Base-by-base conservation (phyloP, 2,329 filamentous ascomycete species). In the Aspergillus eucalypticola region DNA sequence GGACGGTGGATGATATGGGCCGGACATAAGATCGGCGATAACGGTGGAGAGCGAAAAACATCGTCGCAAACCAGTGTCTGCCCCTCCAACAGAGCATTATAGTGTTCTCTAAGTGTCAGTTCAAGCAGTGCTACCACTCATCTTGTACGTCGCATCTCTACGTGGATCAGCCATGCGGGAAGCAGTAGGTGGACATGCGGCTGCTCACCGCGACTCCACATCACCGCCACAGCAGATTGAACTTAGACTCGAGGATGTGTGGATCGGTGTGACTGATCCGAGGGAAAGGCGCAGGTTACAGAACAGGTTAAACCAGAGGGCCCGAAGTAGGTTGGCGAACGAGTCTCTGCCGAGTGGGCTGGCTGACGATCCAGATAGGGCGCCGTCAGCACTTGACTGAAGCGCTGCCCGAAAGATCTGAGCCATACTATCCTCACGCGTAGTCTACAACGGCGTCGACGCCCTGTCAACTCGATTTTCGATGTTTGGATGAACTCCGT, bases 241-340 rank as follows among this genome's bases (percentile, higher is more conserved):
- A 11, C 7, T 50, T 27, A 8, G 5, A 8, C 25, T 50, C n/a
- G 27, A 19, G 25, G 46, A 50, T 15, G 27, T 32, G 27, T 60
- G 56, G 39, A 50, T 51, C 11, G 59, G 59, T 8, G 56, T 56
- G 11, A 17, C 50, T 2, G 66, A 68, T 46, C 59, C 65, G 21
- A 53, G 52, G 49, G 44, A 56, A 8, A 39, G 66, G 27, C 61
- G 64, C 41, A 63, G 51, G 53, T 21, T 65, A 8, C 66, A 69
- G 56, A 69, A 68, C 21, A 58, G 66, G 29, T 46, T 69, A 8
- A 64, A 67, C 19, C 67, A 69, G 49, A 56, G 67, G 25, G 66
- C 67, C 19, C 52, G 58, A 27, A 50, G 67, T 69, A 61, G 58
- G 66, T 23, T 8, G 15, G 17, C 13, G 42, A 21, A 5, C 13